Conservation (phyloP, 345 rosid species). For the Conringia planisiliqua region DNA sequence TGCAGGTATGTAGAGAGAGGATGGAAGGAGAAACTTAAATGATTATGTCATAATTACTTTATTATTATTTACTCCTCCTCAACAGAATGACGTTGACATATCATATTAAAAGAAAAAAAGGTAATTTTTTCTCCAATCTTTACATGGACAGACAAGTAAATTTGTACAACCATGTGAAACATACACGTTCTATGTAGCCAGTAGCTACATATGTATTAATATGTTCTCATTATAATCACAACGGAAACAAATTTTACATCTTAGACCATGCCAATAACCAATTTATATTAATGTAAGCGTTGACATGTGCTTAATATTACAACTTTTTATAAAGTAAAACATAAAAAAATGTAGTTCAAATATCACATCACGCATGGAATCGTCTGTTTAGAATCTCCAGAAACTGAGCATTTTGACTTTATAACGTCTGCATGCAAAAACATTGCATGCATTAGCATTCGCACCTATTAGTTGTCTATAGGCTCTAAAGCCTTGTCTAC, state of each 20-base stretch:
- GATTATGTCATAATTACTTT: slow-evolving; percentile 41
- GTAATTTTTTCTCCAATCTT: slow-evolving; percentile 17
- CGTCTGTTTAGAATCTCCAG: slow-evolving; percentile 27
- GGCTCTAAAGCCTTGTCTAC: slow-evolving; percentile 20
- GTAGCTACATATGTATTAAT: not conserved
- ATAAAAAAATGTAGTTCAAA: not conserved
- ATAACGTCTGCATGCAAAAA: slow-evolving; percentile 33
- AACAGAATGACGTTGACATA: slow-evolving; percentile 36
- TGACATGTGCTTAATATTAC: not conserved
- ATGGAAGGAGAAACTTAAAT: slow-evolving; percentile 33
- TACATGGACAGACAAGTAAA: slow-evolving; percentile 34
- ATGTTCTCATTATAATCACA: not conserved
- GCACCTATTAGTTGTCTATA: slow-evolving; percentile 35
- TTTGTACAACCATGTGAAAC: slow-evolving; percentile 20
- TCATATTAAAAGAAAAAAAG: slow-evolving; percentile 23
- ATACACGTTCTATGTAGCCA: not conserved
- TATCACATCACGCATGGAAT: slow-evolving; percentile 12
- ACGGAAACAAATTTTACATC: not conserved
- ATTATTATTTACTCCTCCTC: slow-evolving; percentile 29
- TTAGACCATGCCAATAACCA: not conserved
- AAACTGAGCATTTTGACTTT: slow-evolving; percentile 35
- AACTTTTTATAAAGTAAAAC: not conserved
- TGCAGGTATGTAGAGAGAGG: slow-evolving; percentile 24
- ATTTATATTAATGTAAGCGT: not conserved
- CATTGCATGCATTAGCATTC: slow-evolving; percentile 38